Conservation (phyloP, 768 basidiomycete species). For the Gelatoporia subvermispora region DNA sequence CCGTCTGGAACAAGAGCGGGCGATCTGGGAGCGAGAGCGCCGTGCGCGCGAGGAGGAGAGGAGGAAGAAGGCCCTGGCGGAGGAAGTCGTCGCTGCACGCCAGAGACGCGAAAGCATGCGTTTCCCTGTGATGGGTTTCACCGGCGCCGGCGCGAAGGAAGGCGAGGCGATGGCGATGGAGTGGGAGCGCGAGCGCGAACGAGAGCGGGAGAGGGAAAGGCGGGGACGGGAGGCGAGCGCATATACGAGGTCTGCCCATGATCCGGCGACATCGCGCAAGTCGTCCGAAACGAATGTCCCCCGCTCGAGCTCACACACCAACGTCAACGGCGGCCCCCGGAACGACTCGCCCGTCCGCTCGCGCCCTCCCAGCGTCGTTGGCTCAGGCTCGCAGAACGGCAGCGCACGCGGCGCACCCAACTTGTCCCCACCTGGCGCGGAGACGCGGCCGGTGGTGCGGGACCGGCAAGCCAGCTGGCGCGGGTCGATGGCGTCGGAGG, state of each 20-base stretch:
- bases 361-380: constrained; percentile 38
- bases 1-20: constrained; percentile 38
- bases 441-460: constrained; percentile 22
- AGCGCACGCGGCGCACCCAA: constrained; percentile 38
- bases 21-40: constrained; percentile 47
- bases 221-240: not conserved
- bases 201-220: constrained; percentile 7
- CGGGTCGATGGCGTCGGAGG: constrained; percentile 19
- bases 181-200: constrained; percentile 12
- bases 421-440: constrained; percentile 42
- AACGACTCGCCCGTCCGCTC: constrained; percentile 53
- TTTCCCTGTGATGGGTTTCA: constrained; percentile 18
- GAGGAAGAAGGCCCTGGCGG: constrained; percentile 46
- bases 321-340: constrained; percentile 18
- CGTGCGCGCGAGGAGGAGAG: constrained; percentile 47
- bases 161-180: constrained; percentile 3
- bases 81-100: constrained; percentile 59
- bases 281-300: constrained; percentile 28
- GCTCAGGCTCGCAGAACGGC: constrained; percentile 30
- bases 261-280: constrained; percentile 21
- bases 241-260: constrained; percentile 18
- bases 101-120: constrained; percentile 49
- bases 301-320: constrained; percentile 6
- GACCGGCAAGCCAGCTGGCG: constrained; percentile 28
- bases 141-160: constrained; percentile 3